These are phyloP conservation scores for Vanrija pseudolonga DNA, from an alignment of 1,284 basidiomycete species.

Conservation along the genomic window DNA sequence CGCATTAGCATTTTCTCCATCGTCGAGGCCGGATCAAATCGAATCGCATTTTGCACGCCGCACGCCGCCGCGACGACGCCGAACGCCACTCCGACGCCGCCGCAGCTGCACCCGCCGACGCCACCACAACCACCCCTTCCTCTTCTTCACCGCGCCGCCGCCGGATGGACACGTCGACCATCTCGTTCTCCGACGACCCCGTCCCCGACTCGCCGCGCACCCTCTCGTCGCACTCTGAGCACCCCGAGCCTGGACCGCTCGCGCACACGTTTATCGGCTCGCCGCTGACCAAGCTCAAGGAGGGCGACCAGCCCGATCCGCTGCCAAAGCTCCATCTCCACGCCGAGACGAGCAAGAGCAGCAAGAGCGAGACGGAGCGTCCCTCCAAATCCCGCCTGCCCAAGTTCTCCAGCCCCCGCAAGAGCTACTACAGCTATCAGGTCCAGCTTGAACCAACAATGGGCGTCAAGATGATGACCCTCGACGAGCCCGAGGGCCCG, in stretches of 20 bases:
- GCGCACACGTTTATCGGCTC: slow-evolving; percentile 30
- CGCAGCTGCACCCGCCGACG: background rate
- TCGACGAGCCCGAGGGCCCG: slow-evolving; percentile 6
- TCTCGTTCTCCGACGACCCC: slow-evolving; percentile 23
- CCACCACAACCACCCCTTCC: background rate
- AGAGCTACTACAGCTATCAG: no score
- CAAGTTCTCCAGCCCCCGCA: no score
- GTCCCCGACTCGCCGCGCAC: slow-evolving; percentile 8
- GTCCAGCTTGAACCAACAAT: no score
- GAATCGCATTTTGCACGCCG: background rate
- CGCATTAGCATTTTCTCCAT: no score
- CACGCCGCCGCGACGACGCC: background rate
- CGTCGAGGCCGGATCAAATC: background rate
- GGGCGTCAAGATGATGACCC: background rate
- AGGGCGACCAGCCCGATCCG: background rate
- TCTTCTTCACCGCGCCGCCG: background rate
- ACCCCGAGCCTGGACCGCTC: slow-evolving; percentile 19
- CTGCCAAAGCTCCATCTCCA: background rate
- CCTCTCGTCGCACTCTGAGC: slow-evolving; percentile 4
- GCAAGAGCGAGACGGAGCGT: no score
- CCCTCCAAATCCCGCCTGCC: no score
- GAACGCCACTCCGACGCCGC: background rate
- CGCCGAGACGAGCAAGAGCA: no score
- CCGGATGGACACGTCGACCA: slow-evolving; percentile 35
- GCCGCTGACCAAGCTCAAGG: slow-evolving; percentile 14